phyloP scores from a whole-genome alignment of 768 basidiomycete species.

The Collybiopsis luxurians region DNA sequence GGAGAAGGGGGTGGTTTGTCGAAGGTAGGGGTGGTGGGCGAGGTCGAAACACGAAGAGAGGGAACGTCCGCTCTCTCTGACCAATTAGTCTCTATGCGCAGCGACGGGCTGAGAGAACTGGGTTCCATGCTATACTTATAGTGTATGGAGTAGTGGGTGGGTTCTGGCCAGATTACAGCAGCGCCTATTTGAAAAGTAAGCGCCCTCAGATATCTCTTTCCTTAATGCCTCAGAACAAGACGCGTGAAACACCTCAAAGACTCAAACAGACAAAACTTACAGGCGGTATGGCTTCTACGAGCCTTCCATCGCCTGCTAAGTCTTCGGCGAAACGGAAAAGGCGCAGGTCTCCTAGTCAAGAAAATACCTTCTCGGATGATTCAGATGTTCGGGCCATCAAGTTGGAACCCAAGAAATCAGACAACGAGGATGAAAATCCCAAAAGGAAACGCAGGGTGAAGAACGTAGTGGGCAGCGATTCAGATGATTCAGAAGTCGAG shows the following conservation, averaged over 20 bases:
- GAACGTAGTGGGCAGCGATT: conserved; percentile 18
- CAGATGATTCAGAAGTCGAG: conserved; percentile 16
- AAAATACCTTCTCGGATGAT: conserved; percentile 26
- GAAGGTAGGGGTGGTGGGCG: neutral
- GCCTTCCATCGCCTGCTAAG: conserved; percentile 4
- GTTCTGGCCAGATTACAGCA: too few relatives aligned
- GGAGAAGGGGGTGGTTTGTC: conserved; percentile 23
- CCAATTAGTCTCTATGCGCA: conserved; percentile 1
- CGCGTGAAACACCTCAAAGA: conserved; percentile 19
- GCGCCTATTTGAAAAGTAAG: neutral
- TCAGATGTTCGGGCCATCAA: conserved; percentile 51
- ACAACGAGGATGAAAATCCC: conserved; percentile 7
- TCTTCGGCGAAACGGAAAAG: conserved; percentile 6
- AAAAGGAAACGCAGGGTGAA: conserved; percentile 20
- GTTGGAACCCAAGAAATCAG: conserved; percentile 37
- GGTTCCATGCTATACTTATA: neutral
- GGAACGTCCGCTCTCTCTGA: conserved; percentile 1
- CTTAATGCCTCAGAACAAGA: conserved; percentile 15
- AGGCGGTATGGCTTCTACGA: conserved; percentile 27
- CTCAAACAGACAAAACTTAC: conserved; percentile 45
- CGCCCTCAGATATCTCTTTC: neutral
- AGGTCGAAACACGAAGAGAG: conserved; percentile 6
- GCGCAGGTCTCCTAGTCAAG: conserved; percentile 15
- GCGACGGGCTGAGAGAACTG: neutral
- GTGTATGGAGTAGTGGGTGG: too few relatives aligned